phyloP scores from a whole-genome alignment of 768 basidiomycete species.

The Hydnomerulius pinastri region DNA sequence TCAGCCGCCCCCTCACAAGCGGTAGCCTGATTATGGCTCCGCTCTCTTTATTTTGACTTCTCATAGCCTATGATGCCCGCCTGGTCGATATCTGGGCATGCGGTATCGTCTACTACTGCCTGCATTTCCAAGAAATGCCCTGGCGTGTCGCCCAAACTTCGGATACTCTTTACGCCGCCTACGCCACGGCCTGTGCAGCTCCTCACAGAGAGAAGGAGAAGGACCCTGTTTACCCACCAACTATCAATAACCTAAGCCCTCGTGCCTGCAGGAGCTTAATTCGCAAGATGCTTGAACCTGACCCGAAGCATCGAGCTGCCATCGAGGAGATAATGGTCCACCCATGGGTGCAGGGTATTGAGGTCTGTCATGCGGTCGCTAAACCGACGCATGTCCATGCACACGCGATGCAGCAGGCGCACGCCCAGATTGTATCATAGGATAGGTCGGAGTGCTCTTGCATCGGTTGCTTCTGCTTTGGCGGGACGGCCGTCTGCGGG shows the following conservation, averaged over 20 bases:
- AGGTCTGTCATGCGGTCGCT: constrained; percentile 72
- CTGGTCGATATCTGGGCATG: constrained; percentile 98
- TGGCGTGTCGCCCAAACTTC: constrained; percentile 92
- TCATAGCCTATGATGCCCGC: constrained; percentile 91
- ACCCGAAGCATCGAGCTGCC: constrained; percentile 71
- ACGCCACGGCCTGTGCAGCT: constrained; percentile 46
- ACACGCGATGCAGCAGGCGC: constrained; percentile 59
- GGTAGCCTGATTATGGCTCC: constrained; percentile 38
- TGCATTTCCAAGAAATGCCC: constrained; percentile 96
- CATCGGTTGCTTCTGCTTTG: not conserved
- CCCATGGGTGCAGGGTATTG: constrained; percentile 77
- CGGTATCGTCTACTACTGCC: constrained; percentile 97
- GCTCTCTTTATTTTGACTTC: constrained; percentile 12
- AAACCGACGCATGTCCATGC: constrained; percentile 75
- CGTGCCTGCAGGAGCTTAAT: constrained; percentile 81
- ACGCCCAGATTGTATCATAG: constrained; percentile 38
- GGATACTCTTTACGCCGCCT: constrained; percentile 81
- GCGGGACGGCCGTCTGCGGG: not conserved
- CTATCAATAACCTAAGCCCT: constrained; percentile 88
- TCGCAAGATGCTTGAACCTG: constrained; percentile 94
- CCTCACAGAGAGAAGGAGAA: constrained; percentile 34
- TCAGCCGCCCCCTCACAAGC: constrained; percentile 31
- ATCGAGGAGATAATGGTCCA: constrained; percentile 84
- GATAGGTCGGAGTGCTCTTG: not conserved
- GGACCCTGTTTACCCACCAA: constrained; percentile 47